Evolutionary conservation across 768 basidiomycete species (phyloP), one percentile per base, ranked within the genome.

Genomic region (Podaxis sp.): DNA sequence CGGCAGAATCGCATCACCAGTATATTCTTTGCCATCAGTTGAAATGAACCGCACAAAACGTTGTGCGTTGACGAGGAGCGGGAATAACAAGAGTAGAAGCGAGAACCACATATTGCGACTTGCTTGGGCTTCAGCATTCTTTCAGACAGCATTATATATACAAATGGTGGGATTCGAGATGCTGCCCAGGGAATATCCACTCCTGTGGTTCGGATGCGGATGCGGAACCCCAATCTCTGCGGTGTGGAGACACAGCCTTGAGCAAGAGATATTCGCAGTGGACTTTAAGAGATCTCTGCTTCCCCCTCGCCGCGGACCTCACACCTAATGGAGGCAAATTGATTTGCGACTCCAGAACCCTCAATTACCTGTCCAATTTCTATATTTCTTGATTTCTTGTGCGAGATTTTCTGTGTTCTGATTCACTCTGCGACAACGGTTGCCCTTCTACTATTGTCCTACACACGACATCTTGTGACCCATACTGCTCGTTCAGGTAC

Each of bases 11-110:
- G 73, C 75, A 60, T 76, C 75, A n/a, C 75, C 75, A 47, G 70
- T 73, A 61, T 76, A 76, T 62, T 69, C 69, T 47, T 72, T 68
- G 52, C 70, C 69, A 59, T 76, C 74, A 11, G 70, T 72, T 13
- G 75, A 71, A 38, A 75, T 69, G 69, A 76, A 76, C n/a, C 75
- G 73, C 61, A 76, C 74, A 55, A 76, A 71, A 42, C 73, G 73
- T 62, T 74, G 71, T 27, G 73, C 73, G 48, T 63, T 66, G 14
- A 65, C 67, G 13, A 65, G 21, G 4, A 74, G 53, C 59, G 44
- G 67, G 62, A 13, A 69, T 3, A 61, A 32, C 13, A 64, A 37
- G 32, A 63, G 35, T 10, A 64, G 27, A n/a, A 50, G 51, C 10
- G 59, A 46, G 59, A 60, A 60, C 51, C 50, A 53, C 59, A 60